Conservation (phyloP, 1,284 basidiomycete species). For the Vanrija pseudolonga region DNA sequence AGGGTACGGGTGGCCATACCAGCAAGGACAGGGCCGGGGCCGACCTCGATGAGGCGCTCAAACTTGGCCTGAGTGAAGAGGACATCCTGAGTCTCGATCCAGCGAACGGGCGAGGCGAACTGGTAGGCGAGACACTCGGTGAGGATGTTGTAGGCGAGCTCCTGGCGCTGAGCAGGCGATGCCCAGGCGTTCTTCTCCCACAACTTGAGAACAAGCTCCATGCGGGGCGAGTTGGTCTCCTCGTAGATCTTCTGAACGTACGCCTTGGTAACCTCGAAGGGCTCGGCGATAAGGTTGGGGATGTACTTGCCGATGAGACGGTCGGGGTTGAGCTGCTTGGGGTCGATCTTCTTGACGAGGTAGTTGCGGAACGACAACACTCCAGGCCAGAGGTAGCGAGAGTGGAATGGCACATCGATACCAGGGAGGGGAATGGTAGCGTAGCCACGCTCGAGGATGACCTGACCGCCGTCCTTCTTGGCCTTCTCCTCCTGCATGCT, state of each 20-base stretch:
- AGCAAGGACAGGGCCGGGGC: conserved; percentile 91
- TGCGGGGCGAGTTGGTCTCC: conserved; percentile 86
- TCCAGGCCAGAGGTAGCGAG: conserved; percentile 96
- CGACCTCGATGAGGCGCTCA: conserved; percentile 91
- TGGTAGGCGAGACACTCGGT: conserved; percentile 97
- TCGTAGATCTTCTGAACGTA: conserved; percentile 95
- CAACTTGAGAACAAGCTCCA: conserved; percentile 85
- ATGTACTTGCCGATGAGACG: conserved; percentile 92
- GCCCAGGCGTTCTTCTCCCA: conserved; percentile 94
- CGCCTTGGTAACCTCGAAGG: conserved; percentile 82
- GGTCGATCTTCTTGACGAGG: conserved; percentile 95
- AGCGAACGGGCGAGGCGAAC: conserved; percentile 83
- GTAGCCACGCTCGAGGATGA: conserved; percentile 93
- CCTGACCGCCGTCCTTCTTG: conserved; percentile 68
- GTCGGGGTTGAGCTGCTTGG: conserved; percentile 83
- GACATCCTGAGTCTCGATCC: conserved; percentile 98
- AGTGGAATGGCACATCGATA: conserved; percentile 98
- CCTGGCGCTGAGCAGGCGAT: conserved; percentile 74
- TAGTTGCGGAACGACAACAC: conserved; percentile 75
- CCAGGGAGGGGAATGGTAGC: conserved; percentile 94
- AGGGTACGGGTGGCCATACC: conserved; percentile 91
- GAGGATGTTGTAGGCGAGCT: conserved; percentile 89
- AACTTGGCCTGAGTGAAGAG: conserved; percentile 86
- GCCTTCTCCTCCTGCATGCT: conserved; percentile 68
- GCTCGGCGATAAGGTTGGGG: conserved; percentile 91